Evolutionary conservation across 2,329 filamentous ascomycete genomes (phyloP).

Genomic region (Aureobasidium sp.): DNA sequence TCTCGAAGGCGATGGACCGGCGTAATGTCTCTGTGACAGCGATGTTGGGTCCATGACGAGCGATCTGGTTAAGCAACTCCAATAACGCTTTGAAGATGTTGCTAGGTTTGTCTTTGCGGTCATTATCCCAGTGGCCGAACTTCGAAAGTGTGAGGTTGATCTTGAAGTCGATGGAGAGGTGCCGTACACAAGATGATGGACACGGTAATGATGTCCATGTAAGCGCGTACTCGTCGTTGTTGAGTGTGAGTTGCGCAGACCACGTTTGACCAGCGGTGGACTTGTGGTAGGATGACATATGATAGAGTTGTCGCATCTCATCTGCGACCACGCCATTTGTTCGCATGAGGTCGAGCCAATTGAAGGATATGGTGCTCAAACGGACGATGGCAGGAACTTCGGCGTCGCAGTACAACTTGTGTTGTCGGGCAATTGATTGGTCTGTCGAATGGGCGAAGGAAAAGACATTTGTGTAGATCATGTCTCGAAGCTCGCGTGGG

Average conservation of each 20-base stretch:
- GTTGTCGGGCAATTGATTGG: not conserved
- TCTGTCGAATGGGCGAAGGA: not conserved
- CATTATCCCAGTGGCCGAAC: conserved; percentile 4
- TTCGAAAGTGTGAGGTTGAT: not conserved
- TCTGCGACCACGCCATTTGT: not conserved
- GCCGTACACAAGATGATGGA: not conserved
- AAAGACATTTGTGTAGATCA: conserved; percentile 3
- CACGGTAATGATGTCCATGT: not conserved
- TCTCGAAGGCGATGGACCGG: not conserved
- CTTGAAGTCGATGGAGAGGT: not conserved
- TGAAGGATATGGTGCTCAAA: not conserved
- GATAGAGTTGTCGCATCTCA: conserved; percentile 7
- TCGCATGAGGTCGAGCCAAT: conserved; percentile 4
- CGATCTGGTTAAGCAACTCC: not conserved
- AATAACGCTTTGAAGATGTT: not conserved
- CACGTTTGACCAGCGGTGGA: not conserved
- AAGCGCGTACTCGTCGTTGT: not conserved
- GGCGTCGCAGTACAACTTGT: not conserved
- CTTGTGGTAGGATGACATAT: not conserved
- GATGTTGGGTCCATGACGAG: not conserved
- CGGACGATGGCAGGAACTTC: not conserved
- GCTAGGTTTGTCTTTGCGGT: not conserved
- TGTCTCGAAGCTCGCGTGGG: conserved; percentile 1
- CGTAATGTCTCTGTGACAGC: not conserved
- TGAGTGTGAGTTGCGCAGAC: not conserved